A percentile compares a stretch with the other conserved stretches of the same genome.
phyloP scores from a whole-genome alignment of 2,329 filamentous ascomycete genomes.

The Fusarium hainanense region DNA sequence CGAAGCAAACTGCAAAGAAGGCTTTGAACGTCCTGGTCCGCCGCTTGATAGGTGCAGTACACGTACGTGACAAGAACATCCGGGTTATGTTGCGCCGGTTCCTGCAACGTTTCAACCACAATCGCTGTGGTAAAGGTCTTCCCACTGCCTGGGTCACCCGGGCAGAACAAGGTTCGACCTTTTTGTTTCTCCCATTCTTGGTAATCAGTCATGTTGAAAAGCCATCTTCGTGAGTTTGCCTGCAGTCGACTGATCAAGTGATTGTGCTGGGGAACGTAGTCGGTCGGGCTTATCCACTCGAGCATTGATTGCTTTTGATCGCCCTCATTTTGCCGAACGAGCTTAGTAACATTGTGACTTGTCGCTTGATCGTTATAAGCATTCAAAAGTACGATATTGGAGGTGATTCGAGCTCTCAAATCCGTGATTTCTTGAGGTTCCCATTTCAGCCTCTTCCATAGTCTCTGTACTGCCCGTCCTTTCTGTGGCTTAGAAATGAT shows the following conservation, averaged over 20 bases:
- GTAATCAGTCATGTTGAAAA: accelerated
- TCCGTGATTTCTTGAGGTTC: background rate
- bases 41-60: accelerated
- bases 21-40: background rate
- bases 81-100: accelerated
- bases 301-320: background rate
- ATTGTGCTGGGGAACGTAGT: background rate
- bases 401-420: accelerated
- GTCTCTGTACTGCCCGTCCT: background rate
- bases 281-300: background rate
- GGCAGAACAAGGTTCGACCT: background rate
- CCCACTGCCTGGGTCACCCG: background rate
- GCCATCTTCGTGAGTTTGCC: background rate
- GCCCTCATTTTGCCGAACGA: accelerated
- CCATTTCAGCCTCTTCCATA: background rate
- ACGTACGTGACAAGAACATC: accelerated
- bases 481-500: accelerated
- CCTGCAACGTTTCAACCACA: background rate
- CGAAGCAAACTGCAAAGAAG: background rate
- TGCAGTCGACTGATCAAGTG: background rate
- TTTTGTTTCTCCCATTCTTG: accelerated
- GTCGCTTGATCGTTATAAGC: background rate
- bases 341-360: background rate
- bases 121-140: background rate
- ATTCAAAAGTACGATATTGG: accelerated